Evolutionary conservation across 306 rosid genomes (phyloP), one percentile per base, ranked within the genome.

Genomic region (Malus asiatica): DNA sequence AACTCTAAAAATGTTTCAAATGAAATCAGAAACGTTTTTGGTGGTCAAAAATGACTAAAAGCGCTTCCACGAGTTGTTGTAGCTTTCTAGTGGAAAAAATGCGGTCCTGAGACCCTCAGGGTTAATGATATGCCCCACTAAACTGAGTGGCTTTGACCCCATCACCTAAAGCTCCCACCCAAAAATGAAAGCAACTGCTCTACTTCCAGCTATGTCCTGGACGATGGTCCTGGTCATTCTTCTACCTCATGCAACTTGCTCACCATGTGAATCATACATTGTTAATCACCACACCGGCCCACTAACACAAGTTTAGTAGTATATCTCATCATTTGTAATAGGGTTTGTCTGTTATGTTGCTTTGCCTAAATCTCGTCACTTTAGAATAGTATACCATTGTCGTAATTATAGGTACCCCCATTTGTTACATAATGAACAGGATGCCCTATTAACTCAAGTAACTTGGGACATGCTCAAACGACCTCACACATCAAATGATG

Each of bases 91-190:
- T 33, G 7, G 19, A 70, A 65, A 66, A 48, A 52, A n/a, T 71
- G 92, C 78, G 93, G 93, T 83, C 89, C 90, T 77, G 61, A 72
- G 51, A 53, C 48, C 13, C 14, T 30, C 53, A 15, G 53, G 68
- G 80, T 64, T 64, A 6, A 58, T 72, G 68, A 76, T 67, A 72
- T 44, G 79, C 77, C 87, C 60, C 75, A 58, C 80, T 79, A 75
- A 66, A 78, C 52, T 23, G 59, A 78, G 84, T 87, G 22, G 78
- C 78, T 29, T 86, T 75, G 78, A 86, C 81, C 68, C 78, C 53
- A 59, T 1, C 6, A 1, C 6, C 55, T 38, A 7, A 38, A 7
- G 8, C 45, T 42, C 45, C 18, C 55, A 18, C 55, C 55, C 55
- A 20, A 32, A 25, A 0, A 60, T 13, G 66, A 27, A 61, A 13